A percentile compares a stretch with the other conserved stretches of the same genome.
These are phyloP conservation scores for Triangularia setosa DNA, from an alignment of 2,329 filamentous ascomycete species.

Conservation along the genomic window DNA sequence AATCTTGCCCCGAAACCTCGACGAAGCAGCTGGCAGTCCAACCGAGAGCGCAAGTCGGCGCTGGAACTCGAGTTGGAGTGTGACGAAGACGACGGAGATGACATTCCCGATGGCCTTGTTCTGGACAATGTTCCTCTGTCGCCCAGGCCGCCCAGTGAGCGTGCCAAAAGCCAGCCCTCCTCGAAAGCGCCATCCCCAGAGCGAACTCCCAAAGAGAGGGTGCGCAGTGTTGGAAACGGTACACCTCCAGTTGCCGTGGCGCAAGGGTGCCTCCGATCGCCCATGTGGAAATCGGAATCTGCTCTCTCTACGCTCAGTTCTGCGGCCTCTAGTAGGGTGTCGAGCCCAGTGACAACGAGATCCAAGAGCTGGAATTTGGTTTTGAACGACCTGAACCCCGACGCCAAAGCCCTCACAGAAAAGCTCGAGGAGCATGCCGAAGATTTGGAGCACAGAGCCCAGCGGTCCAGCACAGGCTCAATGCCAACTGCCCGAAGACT, in stretches of 20 bases:
- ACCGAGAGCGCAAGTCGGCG: slow-evolving; percentile 60
- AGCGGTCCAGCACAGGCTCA: slow-evolving; percentile 36
- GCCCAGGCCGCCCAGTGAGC: slow-evolving; percentile 58
- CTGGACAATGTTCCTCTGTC: slow-evolving; percentile 82
- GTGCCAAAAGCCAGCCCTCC: slow-evolving; percentile 49
- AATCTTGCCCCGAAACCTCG: slow-evolving; percentile 40
- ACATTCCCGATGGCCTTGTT: slow-evolving; percentile 73
- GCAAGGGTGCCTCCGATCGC: slow-evolving; percentile 57
- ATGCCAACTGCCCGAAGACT: slow-evolving; percentile 35
- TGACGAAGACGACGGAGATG: slow-evolving; percentile 71
- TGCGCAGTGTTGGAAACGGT: slow-evolving; percentile 59
- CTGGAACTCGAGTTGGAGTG: slow-evolving; percentile 72
- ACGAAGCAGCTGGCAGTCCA: slow-evolving; percentile 70
- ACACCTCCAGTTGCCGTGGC: slow-evolving; percentile 57
- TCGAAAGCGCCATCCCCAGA: slow-evolving; percentile 55
- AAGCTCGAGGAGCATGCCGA: slow-evolving; percentile 77
- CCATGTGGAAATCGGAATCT: slow-evolving; percentile 48
- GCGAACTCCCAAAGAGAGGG: slow-evolving; percentile 46
- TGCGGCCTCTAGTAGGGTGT: slow-evolving; percentile 30
- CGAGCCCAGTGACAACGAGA: slow-evolving; percentile 48
- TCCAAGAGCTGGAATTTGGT: slow-evolving; percentile 74
- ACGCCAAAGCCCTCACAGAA: slow-evolving; percentile 71
- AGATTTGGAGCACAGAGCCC: slow-evolving; percentile 49
- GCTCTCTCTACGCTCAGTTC: slow-evolving; percentile 33
- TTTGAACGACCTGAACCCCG: slow-evolving; percentile 63